Evolutionary conservation across 257 asterid species (phyloP).

Genomic region (Cinchona pubescens): DNA sequence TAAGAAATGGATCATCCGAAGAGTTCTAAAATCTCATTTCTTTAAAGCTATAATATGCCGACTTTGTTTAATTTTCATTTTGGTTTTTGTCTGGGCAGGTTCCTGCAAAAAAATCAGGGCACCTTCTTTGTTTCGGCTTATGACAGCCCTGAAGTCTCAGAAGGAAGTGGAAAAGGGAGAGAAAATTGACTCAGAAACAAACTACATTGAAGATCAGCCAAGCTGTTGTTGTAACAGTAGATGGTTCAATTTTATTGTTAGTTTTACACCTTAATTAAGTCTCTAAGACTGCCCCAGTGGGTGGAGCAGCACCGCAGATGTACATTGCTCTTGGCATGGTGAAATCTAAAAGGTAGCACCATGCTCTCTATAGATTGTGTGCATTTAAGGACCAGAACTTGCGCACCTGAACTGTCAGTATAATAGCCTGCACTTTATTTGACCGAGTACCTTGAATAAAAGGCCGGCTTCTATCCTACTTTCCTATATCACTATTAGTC

Average conservation of each 20-base stretch:
- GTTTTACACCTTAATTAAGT: background rate
- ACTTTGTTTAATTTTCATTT: background rate
- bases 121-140: slow-evolving; percentile 61
- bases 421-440: background rate
- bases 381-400: slow-evolving; percentile 1
- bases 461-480: background rate
- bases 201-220: background rate
- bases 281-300: background rate
- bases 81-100: slow-evolving; percentile 42
- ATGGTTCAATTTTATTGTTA: background rate
- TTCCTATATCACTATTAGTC: too few species aligned
- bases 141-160: slow-evolving; percentile 49
- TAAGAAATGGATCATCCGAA: background rate
- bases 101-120: slow-evolving; percentile 68
- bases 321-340: background rate
- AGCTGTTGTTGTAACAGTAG: slow-evolving; percentile 16
- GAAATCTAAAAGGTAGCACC: background rate
- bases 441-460: background rate
- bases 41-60: background rate
- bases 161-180: slow-evolving; percentile 54
- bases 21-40: background rate
- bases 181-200: slow-evolving; percentile 36
- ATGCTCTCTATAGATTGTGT: background rate
- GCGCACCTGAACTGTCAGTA: background rate
- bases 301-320: background rate